Base-by-base conservation (phyloP, 345 rosid genomes). In the Erysimum cheiranthoides region DNA sequence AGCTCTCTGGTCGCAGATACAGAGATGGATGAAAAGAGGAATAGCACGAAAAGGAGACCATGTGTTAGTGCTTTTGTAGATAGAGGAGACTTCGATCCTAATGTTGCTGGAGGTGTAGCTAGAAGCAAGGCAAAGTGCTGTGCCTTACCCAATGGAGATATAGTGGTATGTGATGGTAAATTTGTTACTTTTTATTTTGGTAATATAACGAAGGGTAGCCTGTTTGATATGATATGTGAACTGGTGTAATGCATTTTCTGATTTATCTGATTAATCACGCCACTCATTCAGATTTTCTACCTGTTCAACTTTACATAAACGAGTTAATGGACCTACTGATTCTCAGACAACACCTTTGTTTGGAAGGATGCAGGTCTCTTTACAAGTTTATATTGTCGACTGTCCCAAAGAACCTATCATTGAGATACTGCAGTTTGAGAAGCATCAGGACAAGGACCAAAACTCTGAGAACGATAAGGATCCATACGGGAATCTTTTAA, bases 351-450 rank as follows among this genome's bases (percentile, higher is more conserved):
- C 80, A 66, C 83, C 75, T 90, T 79, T 95, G 71, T 87, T 87
- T 89, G 97, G 93, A 92, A 88, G 96, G 93, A 86, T 95, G 93
- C 98, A 90, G 99, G 94, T 93, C 69, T 82, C 86, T 69, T 81
- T 95, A 86, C 90, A 85, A 84, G 93, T 95, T 78, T 90, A 87
- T 88, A 85, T 95, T 73, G 86, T 87, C 56, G 86, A 88, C 80
- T 84, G 74, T 78, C 83, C 83, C 51, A 87, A 79, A 86, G 89
- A 96, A 67, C 97, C 99, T 28, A 76, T 88, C 78, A 87, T 96
- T 68, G 99, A 96, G 90, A 86, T 96, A 83, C 89, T 89, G 82
- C 98, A 96, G 81, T 96, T 96, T 82, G 99, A 96, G 88, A 93
- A 88, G 84, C 81, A 80, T 78, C 83, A 80, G 78, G 83, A 80